Evolutionary conservation across 208 protist species (phyloP).

Genomic region (Spongospora subterranea): DNA sequence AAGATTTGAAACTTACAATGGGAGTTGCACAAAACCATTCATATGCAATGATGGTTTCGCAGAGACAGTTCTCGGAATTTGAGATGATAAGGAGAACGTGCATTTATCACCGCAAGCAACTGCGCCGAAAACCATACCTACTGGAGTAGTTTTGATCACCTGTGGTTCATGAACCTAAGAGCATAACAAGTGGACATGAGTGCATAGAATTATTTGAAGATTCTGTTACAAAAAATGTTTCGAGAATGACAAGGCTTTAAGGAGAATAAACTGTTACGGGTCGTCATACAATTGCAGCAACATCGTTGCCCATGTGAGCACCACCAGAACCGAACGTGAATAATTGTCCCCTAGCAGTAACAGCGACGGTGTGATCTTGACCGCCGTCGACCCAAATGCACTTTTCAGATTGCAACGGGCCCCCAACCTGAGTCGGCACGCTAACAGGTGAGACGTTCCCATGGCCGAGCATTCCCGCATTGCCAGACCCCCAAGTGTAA

Average conservation of each 20-base stretch:
- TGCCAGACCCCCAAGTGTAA: constrained; percentile 38
- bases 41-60: neutral
- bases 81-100: constrained; percentile 18
- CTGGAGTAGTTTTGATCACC: neutral
- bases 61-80: constrained; percentile 17
- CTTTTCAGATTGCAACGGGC: neutral
- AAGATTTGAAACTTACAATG: neutral
- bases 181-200: too few species aligned
- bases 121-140: neutral
- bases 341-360: constrained; percentile 6
- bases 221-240: neutral
- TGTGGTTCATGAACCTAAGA: constrained; percentile 44
- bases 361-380: constrained; percentile 45
- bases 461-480: constrained; percentile 1
- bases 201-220: neutral
- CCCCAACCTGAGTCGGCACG: constrained; percentile 33
- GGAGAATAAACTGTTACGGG: neutral
- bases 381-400: constrained; percentile 43
- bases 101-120: constrained; percentile 4
- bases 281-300: neutral
- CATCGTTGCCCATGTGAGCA: neutral
- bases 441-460: neutral
- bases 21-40: neutral
- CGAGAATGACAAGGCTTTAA: neutral
- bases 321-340: constrained; percentile 12